Conservation (phyloP, 2,329 filamentous ascomycete genomes). For the Penicillium sp. region DNA sequence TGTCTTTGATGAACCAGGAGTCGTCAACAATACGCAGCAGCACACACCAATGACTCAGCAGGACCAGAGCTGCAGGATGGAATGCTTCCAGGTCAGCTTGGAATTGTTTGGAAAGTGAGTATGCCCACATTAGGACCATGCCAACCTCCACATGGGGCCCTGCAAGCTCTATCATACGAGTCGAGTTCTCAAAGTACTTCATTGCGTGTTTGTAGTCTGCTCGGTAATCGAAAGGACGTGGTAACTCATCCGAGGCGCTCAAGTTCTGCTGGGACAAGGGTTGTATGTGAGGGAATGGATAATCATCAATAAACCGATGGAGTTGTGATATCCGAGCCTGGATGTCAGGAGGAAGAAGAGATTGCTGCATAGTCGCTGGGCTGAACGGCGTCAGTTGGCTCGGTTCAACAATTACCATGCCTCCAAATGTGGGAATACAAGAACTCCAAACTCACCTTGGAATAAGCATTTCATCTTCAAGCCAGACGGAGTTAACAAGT, state of each 20-base stretch:
- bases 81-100: constrained; percentile 15
- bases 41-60: constrained; percentile 21
- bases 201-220: constrained; percentile 15
- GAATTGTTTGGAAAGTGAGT: constrained; percentile 18
- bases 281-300: constrained; percentile 9
- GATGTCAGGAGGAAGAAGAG: constrained; percentile 19
- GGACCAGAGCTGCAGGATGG: constrained; percentile 17
- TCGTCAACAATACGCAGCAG: constrained; percentile 17
- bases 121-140: constrained; percentile 22
- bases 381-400: constrained; percentile 5
- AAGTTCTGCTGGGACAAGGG: not conserved
- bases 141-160: constrained; percentile 19
- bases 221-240: constrained; percentile 1
- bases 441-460: constrained; percentile 10
- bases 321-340: constrained; percentile 16
- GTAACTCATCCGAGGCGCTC: not conserved
- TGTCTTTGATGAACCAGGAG: constrained; percentile 17
- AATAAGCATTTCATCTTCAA: constrained; percentile 16
- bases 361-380: constrained; percentile 11
- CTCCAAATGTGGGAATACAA: no score
- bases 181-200: constrained; percentile 9
- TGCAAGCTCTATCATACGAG: constrained; percentile 19
- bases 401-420: not conserved
- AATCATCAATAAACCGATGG: constrained; percentile 18
- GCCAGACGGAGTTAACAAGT: constrained; percentile 16